Base-by-base conservation (phyloP, 257 asterid genomes). In the Nicotiana sylvestris region DNA sequence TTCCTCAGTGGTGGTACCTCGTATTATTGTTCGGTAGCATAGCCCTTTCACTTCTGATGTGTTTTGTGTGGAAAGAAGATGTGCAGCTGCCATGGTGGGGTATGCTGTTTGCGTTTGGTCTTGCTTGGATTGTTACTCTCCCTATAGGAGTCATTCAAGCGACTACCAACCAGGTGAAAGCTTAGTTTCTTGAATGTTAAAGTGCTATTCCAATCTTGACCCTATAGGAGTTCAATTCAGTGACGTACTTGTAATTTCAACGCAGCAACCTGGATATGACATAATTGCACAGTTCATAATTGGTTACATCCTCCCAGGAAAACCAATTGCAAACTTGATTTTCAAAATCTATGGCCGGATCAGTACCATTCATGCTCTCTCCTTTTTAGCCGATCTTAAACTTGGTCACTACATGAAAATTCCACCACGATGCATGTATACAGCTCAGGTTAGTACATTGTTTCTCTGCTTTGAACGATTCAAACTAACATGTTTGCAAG, bases 61-160 rank as follows among this genome's bases (percentile, higher is more conserved):
- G 91, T 39, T 92, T 95, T 30, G 87, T 93, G 33, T 95, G 99
- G 99, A 88, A 93, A 85, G 89, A 78, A 25, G 95, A 91, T 56
- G 93, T 95, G 77, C 99, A 95, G 92, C 87, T 95, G 29, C 97
- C 94, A 0, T 95, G 99, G 99, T 95, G 99, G 99, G 99, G 97
- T 39, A 57, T 95, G 91, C 87, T 95, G 82, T 91, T 95, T 60
- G 99, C 98, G 0, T 95, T 95, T 46, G 95, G 80, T 39, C 85
- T 95, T 76, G 98, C 99, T 81, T 95, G 91, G 91, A 67, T 95
- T 11, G 97, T 95, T 53, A 93, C 98, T 0, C 98, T 95, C 79
- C 99, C 99, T 2, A 92, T 95, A 0, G 99, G 98, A 72, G 96
- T 95, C 88, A 93, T 95, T 89, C 98, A 92, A 87, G 99, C 99